phyloP scores from a whole-genome alignment of 371 early-diverging fungal genomes.

The Rhizopus sp. region DNA sequence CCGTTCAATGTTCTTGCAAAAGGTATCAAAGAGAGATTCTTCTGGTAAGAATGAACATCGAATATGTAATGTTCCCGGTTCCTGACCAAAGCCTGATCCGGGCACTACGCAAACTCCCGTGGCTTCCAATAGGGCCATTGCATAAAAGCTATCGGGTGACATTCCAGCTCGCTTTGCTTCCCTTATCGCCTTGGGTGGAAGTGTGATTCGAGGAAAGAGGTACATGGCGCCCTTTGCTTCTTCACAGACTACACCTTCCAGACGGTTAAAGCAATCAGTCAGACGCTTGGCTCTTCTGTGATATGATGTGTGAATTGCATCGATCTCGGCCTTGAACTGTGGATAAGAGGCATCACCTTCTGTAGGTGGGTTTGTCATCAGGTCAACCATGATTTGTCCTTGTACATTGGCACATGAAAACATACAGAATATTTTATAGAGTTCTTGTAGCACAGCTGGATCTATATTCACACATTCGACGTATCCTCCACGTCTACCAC shows the following conservation, averaged over 20 bases:
- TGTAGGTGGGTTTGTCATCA: constrained; percentile 92
- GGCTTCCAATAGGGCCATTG: constrained; percentile 86
- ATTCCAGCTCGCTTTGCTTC: constrained; percentile 66
- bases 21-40: constrained; percentile 88
- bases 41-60: constrained; percentile 96
- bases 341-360: constrained; percentile 79
- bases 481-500: constrained; percentile 97
- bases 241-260: constrained; percentile 90
- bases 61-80: constrained; percentile 92
- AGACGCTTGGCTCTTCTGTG: constrained; percentile 78
- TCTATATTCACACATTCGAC: constrained; percentile 91
- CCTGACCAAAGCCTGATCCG: constrained; percentile 89
- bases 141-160: constrained; percentile 81
- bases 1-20: constrained; percentile 67
- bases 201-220: constrained; percentile 83
- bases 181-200: constrained; percentile 75
- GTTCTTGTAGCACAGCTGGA: constrained; percentile 68
- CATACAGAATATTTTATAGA: constrained; percentile 94
- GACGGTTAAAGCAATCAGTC: constrained; percentile 73
- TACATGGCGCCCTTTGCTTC: constrained; percentile 94
- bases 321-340: constrained; percentile 72
- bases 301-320: constrained; percentile 81
- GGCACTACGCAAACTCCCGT: constrained; percentile 83
- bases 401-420: constrained; percentile 88
- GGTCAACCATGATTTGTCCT: constrained; percentile 85